These are phyloP conservation scores for Saccharomycopsis microspora DNA, from an alignment of 805 yeast species.

Conservation along the genomic window DNA sequence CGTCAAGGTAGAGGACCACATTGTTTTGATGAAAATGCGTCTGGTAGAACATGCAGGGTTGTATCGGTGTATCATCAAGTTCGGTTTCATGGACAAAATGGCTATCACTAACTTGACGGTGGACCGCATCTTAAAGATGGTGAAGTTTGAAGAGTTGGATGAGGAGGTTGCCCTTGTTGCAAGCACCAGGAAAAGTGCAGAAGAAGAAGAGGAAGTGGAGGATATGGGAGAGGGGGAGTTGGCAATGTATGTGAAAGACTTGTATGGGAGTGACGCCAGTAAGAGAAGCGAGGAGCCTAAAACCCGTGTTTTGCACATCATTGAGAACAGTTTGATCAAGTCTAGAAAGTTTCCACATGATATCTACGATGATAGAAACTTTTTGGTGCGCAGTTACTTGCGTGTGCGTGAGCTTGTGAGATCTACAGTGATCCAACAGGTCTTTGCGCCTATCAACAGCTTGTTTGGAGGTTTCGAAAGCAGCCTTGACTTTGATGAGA, in stretches of 20 bases:
- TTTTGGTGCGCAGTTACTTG: neutral
- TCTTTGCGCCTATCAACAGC: slow-evolving; percentile 15
- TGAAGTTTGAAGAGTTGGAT: slow-evolving; percentile 7
- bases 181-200: neutral
- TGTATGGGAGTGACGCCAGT: neutral
- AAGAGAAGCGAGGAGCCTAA: slow-evolving; percentile 5
- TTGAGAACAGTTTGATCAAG: slow-evolving; percentile 19
- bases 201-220: neutral
- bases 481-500: neutral
- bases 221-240: slow-evolving; percentile 5
- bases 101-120: slow-evolving; percentile 18
- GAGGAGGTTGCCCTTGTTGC: slow-evolving; percentile 13
- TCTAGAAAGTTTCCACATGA: slow-evolving; percentile 5
- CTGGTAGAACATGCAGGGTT: slow-evolving; percentile 28
- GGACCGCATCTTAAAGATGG: slow-evolving; percentile 16
- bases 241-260: neutral
- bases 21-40: slow-evolving; percentile 29
- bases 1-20: slow-evolving; percentile 28
- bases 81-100: slow-evolving; percentile 37
- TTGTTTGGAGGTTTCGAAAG: slow-evolving; percentile 16
- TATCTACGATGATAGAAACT: slow-evolving; percentile 1
- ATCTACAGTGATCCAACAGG: slow-evolving; percentile 15
- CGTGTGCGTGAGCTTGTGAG: neutral
- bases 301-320: slow-evolving; percentile 19
- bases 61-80: slow-evolving; percentile 35